phyloP scores from a whole-genome alignment of 495 filamentous ascomycete genomes.

The Xylaria venustula region DNA sequence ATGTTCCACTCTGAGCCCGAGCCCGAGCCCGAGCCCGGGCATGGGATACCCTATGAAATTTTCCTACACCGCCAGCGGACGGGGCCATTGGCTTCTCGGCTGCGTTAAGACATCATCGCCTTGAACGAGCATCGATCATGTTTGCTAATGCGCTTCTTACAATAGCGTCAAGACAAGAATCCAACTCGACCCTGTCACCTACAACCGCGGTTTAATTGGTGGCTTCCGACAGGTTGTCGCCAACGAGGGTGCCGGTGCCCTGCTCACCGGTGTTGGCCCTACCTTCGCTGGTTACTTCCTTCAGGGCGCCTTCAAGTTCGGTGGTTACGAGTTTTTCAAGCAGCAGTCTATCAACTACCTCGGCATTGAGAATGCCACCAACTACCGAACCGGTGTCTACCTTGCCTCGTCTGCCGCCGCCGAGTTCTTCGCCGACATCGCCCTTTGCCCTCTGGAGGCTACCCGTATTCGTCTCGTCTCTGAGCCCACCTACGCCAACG shows the following conservation, averaged over 20 bases:
- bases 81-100: constrained; percentile 1
- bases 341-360: constrained; percentile 82
- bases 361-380: constrained; percentile 73
- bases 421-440: constrained; percentile 94
- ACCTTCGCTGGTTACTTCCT: constrained; percentile 93
- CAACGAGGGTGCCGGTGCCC: constrained; percentile 83
- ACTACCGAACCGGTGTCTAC: constrained; percentile 88
- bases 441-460: constrained; percentile 89
- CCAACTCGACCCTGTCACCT: constrained; percentile 85
- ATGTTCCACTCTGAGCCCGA: constrained; percentile 45
- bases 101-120: not conserved
- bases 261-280: constrained; percentile 83
- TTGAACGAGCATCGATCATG: not conserved
- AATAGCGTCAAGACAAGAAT: constrained; percentile 91
- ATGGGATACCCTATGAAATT: not conserved
- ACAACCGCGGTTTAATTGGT: constrained; percentile 87
- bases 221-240: constrained; percentile 81
- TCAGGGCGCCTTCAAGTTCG: constrained; percentile 93
- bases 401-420: constrained; percentile 78
- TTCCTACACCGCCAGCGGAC: not conserved
- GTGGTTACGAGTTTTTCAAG: constrained; percentile 96
- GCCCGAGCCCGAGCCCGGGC: not conserved
- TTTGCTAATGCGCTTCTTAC: constrained; percentile 19
- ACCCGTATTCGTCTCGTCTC: constrained; percentile 95
- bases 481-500: constrained; percentile 80